These are phyloP conservation scores for Sclerotinia glacialis DNA, from an alignment of 2,329 filamentous ascomycete genomes.

Conservation along the genomic window DNA sequence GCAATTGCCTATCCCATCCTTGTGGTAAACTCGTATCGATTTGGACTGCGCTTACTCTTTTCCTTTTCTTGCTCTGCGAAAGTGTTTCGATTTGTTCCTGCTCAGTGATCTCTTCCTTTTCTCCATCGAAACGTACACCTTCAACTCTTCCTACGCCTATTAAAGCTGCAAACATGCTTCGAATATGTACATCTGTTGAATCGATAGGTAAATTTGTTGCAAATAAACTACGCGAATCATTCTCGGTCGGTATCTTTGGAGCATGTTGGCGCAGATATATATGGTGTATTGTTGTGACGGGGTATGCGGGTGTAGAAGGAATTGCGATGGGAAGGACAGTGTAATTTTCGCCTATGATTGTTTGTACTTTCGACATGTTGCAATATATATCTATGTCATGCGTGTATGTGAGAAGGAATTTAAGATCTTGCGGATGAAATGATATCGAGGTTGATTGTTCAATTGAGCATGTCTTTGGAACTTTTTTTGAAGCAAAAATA, in stretches of 20 bases:
- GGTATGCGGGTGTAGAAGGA: constrained; percentile 55
- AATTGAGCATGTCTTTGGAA: constrained; percentile 21
- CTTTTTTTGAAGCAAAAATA: constrained; percentile 25
- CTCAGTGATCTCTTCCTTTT: constrained; percentile 43
- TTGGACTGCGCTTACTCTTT: constrained; percentile 51
- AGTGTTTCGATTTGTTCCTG: constrained; percentile 36
- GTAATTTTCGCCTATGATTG: constrained; percentile 31
- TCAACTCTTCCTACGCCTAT: constrained; percentile 79
- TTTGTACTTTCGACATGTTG: constrained; percentile 31
- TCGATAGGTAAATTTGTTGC: constrained; percentile 87
- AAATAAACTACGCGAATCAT: constrained; percentile 79
- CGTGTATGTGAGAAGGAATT: neutral
- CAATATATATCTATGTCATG: neutral
- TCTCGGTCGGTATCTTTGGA: constrained; percentile 70
- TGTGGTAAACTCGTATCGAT: constrained; percentile 64
- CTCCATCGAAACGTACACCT: constrained; percentile 69
- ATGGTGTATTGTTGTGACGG: constrained; percentile 67
- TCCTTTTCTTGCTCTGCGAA: constrained; percentile 49
- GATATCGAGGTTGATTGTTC: neutral
- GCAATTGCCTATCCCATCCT: constrained; percentile 70
- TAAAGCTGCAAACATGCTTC: constrained; percentile 69
- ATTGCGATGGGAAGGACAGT: constrained; percentile 36
- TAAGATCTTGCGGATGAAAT: neutral
- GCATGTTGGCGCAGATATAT: constrained; percentile 82
- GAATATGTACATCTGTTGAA: constrained; percentile 73